A percentile compares a stretch with the other conserved stretches of the same genome.
phyloP scores from a whole-genome alignment of 352 stramenopile species.

The Globisporangium spinosum region DNA sequence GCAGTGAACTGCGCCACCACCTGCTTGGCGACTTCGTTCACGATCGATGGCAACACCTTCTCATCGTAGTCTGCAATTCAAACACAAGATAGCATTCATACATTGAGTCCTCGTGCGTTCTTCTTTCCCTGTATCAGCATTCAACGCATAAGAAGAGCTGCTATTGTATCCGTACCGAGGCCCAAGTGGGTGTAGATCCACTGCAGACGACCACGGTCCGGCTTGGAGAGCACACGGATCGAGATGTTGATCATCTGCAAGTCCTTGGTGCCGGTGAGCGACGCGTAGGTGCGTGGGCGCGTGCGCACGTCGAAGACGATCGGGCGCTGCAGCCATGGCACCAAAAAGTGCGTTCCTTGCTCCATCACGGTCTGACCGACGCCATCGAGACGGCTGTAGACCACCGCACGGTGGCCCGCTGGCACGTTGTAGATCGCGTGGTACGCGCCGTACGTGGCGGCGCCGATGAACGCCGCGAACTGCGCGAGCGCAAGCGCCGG shows the following conservation, averaged over 20 bases:
- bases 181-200: constrained; percentile 97
- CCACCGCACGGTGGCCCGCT: constrained; percentile 83
- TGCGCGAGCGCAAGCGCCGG: constrained; percentile 58
- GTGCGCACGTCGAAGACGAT: constrained; percentile 94
- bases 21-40: constrained; percentile 99
- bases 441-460: constrained; percentile 74
- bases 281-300: constrained; percentile 91
- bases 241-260: constrained; percentile 99
- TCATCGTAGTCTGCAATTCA: constrained; percentile 93
- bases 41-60: constrained; percentile 96
- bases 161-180: constrained; percentile 46
- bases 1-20: constrained; percentile 99
- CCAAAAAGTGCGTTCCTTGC: constrained; percentile 95
- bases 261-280: constrained; percentile 93
- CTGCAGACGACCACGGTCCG: constrained; percentile 90
- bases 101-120: not conserved
- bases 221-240: constrained; percentile 97
- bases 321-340: constrained; percentile 97
- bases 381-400: constrained; percentile 89
- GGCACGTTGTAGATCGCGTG: constrained; percentile 88
- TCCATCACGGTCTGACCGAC: constrained; percentile 74
- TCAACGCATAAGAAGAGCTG: not conserved
- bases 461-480: constrained; percentile 55
- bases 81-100: not conserved
- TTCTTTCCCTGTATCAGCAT: not conserved